Base-by-base conservation (phyloP, 148 eudicot species). In the Nyssa sinensis region DNA sequence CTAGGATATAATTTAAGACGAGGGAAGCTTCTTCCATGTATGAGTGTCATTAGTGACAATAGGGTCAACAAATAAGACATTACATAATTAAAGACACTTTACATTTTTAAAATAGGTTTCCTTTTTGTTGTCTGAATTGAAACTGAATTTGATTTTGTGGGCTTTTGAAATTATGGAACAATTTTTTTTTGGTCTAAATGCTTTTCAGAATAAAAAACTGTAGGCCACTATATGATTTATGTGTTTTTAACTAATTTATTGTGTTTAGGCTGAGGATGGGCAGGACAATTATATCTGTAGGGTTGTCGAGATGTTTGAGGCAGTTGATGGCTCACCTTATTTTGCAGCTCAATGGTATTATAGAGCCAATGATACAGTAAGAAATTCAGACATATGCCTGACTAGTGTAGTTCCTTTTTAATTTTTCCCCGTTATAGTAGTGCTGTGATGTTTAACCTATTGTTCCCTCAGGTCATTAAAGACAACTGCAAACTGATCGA, bases 341-440 rank as follows among this genome's bases (percentile, higher is more conserved):
- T 87, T 92, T 41, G 74, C 78, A 24, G 96, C 97, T 0, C 92
- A 90, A 59, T 92, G 97, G 98, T 94, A 78, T 67, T 94, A 94
- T 21, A 78, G 97, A 71, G 76, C 92, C 0, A 66, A 65, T 4
- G 98, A 94, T 70, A 92, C 98, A 5, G 98, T 94, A 79, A 83
- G 86, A 12, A 7, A 12, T 35, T 61, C 7, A 29, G 2, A n/a
- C 16, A 23, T 13, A 12, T 31, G 11, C 24, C 14, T 19, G 25
- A 7, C 30, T 11, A 68, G 13, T 13, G 4, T 10, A 24, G 19
- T 57, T 10, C 55, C 7, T 19, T 25, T 64, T 67, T 67, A 10
- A 37, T n/a, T 17, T 21, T 35, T 53, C n/a, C 59, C 23, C 63
- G 25, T n/a, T 55, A 19, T 64, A 19, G 23, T 3, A 11, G 61